Evolutionary conservation across 2,329 filamentous ascomycete species (phyloP).

Genomic region (Pyrenochaeta sp.): DNA sequence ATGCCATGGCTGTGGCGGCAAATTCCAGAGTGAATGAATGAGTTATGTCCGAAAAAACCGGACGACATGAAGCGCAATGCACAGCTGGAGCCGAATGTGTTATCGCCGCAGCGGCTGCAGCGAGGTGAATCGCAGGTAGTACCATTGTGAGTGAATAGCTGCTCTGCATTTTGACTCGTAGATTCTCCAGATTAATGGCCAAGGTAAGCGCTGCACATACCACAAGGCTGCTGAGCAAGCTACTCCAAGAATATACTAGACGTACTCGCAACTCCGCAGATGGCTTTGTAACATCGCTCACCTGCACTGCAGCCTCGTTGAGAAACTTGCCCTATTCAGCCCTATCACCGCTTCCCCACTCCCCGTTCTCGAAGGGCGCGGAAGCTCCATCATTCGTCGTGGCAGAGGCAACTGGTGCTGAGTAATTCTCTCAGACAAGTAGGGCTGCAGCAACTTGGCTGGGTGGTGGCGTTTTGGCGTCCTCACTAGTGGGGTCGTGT

Average conservation of each 20-base stretch:
- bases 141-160: no score
- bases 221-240: conserved; percentile 5
- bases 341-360: conserved; percentile 3
- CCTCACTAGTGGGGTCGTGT: background rate
- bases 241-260: background rate
- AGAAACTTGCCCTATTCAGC: conserved; percentile 16
- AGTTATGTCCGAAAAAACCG: background rate
- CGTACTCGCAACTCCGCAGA: background rate
- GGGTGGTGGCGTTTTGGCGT: conserved; percentile 7
- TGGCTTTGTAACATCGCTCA: conserved; percentile 14
- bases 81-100: background rate
- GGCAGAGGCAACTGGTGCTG: conserved; percentile 9
- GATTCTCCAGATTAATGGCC: background rate
- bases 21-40: no score
- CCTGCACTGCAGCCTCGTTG: conserved; percentile 12
- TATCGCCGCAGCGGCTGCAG: conserved; percentile 1
- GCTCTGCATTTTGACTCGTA: no score
- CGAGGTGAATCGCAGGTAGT: background rate
- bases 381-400: conserved; percentile 1
- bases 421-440: conserved; percentile 15
- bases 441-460: background rate
- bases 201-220: background rate
- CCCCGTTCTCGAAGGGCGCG: conserved; percentile 5
- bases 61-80: background rate
- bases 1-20: no score